Evolutionary conservation across 257 asterid species (phyloP).

Genomic region (Solanum habrochaites): DNA sequence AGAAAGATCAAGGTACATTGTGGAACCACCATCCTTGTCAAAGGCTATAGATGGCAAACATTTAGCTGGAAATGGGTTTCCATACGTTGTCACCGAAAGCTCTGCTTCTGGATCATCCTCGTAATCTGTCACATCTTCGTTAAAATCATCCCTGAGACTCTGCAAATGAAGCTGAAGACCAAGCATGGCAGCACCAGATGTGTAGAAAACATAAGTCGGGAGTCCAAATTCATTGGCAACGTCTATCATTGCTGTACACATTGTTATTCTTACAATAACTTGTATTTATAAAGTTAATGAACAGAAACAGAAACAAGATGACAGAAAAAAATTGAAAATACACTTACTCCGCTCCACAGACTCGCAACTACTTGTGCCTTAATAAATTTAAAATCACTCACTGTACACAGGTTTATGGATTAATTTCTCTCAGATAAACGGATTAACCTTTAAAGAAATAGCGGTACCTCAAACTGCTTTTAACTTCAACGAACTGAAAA

Average conservation of each 20-base stretch:
- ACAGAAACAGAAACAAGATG: too few species aligned
- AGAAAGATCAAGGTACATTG: not conserved
- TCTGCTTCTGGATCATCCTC: not conserved
- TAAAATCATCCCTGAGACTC: not conserved
- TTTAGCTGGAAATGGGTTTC: constrained; percentile 10
- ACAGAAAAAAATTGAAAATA: too few species aligned
- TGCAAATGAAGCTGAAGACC: constrained; percentile 11
- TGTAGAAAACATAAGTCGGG: constrained; percentile 8
- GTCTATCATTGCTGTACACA: constrained; percentile 1
- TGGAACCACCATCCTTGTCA: not conserved
- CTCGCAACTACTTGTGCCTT: too few species aligned
- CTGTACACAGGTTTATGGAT: too few species aligned
- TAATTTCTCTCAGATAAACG: too few species aligned
- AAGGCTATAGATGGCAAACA: constrained; percentile 9
- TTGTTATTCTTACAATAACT: too few species aligned
- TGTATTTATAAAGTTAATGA: too few species aligned
- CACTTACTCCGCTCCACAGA: too few species aligned
- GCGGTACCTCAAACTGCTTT: too few species aligned
- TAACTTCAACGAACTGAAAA: too few species aligned
- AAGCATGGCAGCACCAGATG: constrained; percentile 11
- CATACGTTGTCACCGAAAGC: not conserved
- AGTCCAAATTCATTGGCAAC: constrained; percentile 5
- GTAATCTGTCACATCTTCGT: not conserved
- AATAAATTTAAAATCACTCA: too few species aligned
- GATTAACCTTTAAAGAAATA: too few species aligned